Evolutionary conservation across 805 yeast genomes (phyloP), one percentile per base, ranked within the genome.

Genomic region (Ogataea dorogensis): DNA sequence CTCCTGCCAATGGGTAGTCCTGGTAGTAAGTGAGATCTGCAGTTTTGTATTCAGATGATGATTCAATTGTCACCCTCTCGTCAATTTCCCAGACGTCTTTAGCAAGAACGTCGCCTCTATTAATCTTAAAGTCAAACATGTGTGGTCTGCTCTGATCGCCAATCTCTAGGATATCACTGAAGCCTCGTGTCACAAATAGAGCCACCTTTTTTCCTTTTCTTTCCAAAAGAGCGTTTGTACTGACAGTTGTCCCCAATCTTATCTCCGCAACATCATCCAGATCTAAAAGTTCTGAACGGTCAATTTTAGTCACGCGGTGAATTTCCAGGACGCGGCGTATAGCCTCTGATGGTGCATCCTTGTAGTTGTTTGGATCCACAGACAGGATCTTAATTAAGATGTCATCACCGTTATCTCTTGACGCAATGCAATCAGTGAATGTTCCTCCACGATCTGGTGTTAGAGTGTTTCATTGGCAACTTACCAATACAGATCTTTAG

Each of bases 131-230:
- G 49, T 88, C 95, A 51, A 89, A 91, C 36, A 91, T 86, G 49
- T 79, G 68, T 2, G 97, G 98, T 50, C 98, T 71, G 2, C 95
- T 77, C 58, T 91, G 98, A 54, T 86, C 87, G 2, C 97, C 97
- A 49, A 91, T 88, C 5, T 70, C 60, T 44, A 91, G 65, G 20
- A 83, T 76, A 53, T 91, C 97, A 46, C 75, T 76, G 60, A 87
- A 89, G 0, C 97, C 98, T 50, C 79, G 81, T 9, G 96, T 86
- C 3, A 93, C 86, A 5, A 89, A 59, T 35, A 91, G 68, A 2
- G 91, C 93, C 46, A 91, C 88, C 17, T 77, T 65, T 36, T 87
- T 91, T 33, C 97, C 98, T 54, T 87, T 87, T 43, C 97, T 71
- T 54, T 91, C 97, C 41, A 89, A 68, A 19, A 93, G 70, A 1